These are phyloP conservation scores for Botrytis sinoallii DNA, from an alignment of 2,329 filamentous ascomycete genomes.

Conservation along the genomic window DNA sequence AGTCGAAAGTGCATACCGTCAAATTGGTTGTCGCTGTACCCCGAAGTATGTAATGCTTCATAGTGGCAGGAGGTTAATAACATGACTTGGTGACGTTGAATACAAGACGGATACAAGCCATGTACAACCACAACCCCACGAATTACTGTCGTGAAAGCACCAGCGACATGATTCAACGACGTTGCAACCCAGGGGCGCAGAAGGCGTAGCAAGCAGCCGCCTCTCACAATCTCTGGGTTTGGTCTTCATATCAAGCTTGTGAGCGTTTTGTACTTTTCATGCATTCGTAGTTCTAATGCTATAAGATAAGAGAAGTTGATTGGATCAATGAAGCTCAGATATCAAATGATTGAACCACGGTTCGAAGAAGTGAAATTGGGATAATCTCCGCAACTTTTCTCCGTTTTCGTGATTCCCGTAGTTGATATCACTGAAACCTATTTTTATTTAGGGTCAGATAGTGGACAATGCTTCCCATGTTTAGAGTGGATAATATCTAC, in stretches of 20 bases:
- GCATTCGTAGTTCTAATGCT: slow-evolving; percentile 8
- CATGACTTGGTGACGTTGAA: slow-evolving; percentile 14
- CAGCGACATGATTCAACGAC: slow-evolving; percentile 14
- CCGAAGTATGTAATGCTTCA: slow-evolving; percentile 5
- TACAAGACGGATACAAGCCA: slow-evolving; percentile 16
- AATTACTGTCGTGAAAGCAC: slow-evolving; percentile 5
- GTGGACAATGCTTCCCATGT: slow-evolving; percentile 12
- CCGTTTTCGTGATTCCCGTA: slow-evolving; percentile 17
- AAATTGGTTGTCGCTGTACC: slow-evolving; percentile 9
- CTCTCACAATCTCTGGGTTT: not conserved
- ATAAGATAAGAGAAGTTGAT: slow-evolving; percentile 11
- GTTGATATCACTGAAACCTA: slow-evolving; percentile 9
- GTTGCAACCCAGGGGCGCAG: slow-evolving; percentile 19
- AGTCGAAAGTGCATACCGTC: slow-evolving; percentile 7
- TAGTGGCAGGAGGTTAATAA: slow-evolving; percentile 13
- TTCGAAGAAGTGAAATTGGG: slow-evolving; percentile 6
- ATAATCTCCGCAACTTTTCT: slow-evolving; percentile 17
- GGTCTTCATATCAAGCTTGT: slow-evolving; percentile 8
- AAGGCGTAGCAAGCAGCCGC: slow-evolving; percentile 15
- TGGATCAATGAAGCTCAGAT: slow-evolving; percentile 7
- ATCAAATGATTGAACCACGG: slow-evolving; percentile 13
- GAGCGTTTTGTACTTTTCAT: slow-evolving; percentile 15
- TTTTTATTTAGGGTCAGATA: slow-evolving; percentile 11
- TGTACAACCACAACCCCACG: slow-evolving; percentile 18
- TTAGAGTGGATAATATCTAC: slow-evolving; percentile 9